phyloP scores from a whole-genome alignment of 2,329 filamentous ascomycete species.

The Fusarium sp. region DNA sequence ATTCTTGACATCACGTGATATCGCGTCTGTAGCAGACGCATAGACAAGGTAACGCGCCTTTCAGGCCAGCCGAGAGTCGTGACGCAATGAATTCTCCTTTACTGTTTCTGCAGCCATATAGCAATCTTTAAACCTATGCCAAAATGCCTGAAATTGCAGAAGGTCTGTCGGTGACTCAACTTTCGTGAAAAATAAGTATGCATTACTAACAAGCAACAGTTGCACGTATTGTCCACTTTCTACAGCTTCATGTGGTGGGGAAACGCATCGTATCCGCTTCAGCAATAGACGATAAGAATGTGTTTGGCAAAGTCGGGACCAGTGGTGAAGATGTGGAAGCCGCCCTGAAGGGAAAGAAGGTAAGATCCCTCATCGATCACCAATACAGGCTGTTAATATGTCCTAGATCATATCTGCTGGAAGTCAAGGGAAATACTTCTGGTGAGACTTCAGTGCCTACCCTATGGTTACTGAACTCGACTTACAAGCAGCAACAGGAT shows the following conservation, averaged over 20 bases:
- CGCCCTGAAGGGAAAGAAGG: conserved; percentile 78
- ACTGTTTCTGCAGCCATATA: background rate
- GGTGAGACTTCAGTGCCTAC: conserved; percentile 57
- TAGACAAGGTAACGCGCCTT: conserved; percentile 18
- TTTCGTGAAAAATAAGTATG: background rate
- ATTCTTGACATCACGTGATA: conserved; percentile 37
- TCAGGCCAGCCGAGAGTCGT: conserved; percentile 10
- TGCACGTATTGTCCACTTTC: conserved; percentile 85
- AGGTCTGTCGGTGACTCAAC: conserved; percentile 52
- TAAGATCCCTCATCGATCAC: conserved; percentile 23
- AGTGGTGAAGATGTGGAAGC: conserved; percentile 78
- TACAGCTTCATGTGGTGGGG: conserved; percentile 84
- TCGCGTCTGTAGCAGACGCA: conserved; percentile 21
- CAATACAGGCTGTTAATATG: background rate
- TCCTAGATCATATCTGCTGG: conserved; percentile 70
- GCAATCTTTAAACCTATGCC: background rate
- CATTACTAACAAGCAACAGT: conserved; percentile 59
- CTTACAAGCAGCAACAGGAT: conserved; percentile 50
- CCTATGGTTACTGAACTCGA: background rate
- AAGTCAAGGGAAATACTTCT: conserved; percentile 98
- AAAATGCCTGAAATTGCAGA: conserved; percentile 73
- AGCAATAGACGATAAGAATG: conserved; percentile 81
- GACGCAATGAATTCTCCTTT: conserved; percentile 17
- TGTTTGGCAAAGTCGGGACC: conserved; percentile 92
- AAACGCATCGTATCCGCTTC: conserved; percentile 78